Percentiles rank a stretch among this genome's conserved stretches.
Conservation (phyloP, 2,329 filamentous ascomycete genomes). For the Fusarium redolens region DNA sequence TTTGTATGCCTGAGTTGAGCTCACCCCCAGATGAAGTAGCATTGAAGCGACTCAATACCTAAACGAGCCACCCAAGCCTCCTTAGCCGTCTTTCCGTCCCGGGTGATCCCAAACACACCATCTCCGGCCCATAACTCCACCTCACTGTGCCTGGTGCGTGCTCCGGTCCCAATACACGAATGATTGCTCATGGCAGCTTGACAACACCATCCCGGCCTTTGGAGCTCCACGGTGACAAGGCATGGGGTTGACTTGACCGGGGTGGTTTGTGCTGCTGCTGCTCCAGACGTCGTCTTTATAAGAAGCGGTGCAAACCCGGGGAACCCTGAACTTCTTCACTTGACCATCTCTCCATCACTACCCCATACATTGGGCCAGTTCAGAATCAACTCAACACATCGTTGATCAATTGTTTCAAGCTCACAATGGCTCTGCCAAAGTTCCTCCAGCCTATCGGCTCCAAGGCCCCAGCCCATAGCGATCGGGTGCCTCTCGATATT, state of each 20-base stretch:
- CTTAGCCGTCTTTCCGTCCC: conserved; percentile 38
- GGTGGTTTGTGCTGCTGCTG: neutral
- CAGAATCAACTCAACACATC: conserved; percentile 3
- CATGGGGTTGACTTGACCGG: conserved; percentile 1
- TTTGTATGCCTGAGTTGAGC: neutral
- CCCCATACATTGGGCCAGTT: conserved; percentile 5
- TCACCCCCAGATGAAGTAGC: conserved; percentile 6
- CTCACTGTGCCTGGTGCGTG: conserved; percentile 29
- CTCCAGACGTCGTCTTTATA: conserved; percentile 34
- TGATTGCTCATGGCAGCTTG: neutral
- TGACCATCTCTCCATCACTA: conserved; percentile 22
- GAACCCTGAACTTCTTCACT: conserved; percentile 9
- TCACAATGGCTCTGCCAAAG: conserved; percentile 42
- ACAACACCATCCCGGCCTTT: neutral
- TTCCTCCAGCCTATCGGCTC: conserved; percentile 41
- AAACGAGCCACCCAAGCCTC: conserved; percentile 13
- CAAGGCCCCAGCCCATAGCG: conserved; percentile 22
- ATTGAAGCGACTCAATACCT: neutral
- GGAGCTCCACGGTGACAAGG: conserved; percentile 19
- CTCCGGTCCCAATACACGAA: conserved; percentile 11
- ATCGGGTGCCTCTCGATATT: conserved; percentile 46
- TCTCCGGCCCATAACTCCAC: conserved; percentile 30
- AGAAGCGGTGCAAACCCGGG: conserved; percentile 35
- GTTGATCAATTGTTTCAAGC: neutral
- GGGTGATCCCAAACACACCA: conserved; percentile 36